A percentile compares a stretch with the other conserved stretches of the same genome.
These are phyloP conservation scores for Porodaedalea pini DNA, from an alignment of 1,284 basidiomycete species.

Conservation along the genomic window DNA sequence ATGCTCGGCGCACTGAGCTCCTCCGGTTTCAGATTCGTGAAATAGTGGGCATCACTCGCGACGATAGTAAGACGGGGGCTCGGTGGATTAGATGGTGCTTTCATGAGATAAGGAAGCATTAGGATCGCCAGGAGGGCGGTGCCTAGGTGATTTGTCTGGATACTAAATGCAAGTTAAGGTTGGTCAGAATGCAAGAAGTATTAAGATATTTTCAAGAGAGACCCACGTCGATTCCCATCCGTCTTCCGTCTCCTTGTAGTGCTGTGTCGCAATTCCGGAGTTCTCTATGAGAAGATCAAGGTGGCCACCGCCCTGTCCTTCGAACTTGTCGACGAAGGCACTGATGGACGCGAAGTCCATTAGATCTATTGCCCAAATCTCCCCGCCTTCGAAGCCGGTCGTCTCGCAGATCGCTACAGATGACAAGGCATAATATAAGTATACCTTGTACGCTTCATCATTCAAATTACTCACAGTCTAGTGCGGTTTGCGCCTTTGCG, in stretches of 20 bases:
- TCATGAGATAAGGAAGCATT: conserved; percentile 39
- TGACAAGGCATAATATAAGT: neutral
- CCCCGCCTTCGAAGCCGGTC: too few species aligned
- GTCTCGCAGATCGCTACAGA: neutral
- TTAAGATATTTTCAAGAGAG: too few species aligned
- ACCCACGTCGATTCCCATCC: conserved; percentile 41
- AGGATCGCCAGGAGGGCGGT: conserved; percentile 37
- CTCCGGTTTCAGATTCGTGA: too few species aligned
- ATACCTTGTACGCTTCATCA: neutral
- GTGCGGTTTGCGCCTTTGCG: neutral
- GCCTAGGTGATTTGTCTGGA: conserved; percentile 30
- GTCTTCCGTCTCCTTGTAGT: conserved; percentile 31
- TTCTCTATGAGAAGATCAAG: conserved; percentile 42
- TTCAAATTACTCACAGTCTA: neutral
- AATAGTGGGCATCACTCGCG: too few species aligned
- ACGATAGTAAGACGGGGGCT: too few species aligned
- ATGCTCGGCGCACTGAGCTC: too few species aligned
- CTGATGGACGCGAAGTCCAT: too few species aligned
- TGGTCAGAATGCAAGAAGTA: too few species aligned
- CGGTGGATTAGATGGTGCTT: conserved; percentile 27
- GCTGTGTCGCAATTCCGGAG: conserved; percentile 29
- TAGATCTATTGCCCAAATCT: too few species aligned
- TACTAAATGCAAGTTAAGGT: too few species aligned
- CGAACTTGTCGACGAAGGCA: too few species aligned
- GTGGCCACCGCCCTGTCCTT: conserved; percentile 32